phyloP scores from a whole-genome alignment of 306 rosid species.

The Sophora flavescens region DNA sequence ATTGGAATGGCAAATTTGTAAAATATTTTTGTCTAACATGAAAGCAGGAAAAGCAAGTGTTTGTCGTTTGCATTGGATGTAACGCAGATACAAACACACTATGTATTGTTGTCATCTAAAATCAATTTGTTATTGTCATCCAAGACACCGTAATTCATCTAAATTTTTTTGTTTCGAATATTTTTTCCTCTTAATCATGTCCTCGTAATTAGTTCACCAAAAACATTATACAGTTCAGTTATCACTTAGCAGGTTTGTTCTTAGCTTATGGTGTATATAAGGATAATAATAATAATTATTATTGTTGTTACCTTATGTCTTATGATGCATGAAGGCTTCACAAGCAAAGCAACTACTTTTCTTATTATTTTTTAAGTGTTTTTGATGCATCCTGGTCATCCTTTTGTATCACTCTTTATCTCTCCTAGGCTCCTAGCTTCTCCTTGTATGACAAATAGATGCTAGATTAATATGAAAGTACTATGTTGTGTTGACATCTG shows the following conservation, averaged over 20 bases:
- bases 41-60: no score
- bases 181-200: neutral
- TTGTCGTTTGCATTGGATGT: no score
- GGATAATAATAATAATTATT: neutral
- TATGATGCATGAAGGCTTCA: conserved; percentile 24
- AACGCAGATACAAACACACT: no score
- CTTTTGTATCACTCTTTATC: neutral
- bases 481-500: conserved; percentile 18
- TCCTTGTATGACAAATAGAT: neutral
- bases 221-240: conserved; percentile 25
- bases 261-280: neutral
- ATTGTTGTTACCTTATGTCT: neutral
- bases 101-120: conserved; percentile 7
- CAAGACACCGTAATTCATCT: neutral
- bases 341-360: neutral
- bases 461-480: conserved; percentile 16
- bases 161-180: neutral
- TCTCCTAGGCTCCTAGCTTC: neutral
- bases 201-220: neutral
- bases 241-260: conserved; percentile 1
- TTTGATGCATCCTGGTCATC: neutral
- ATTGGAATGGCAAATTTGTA: no score
- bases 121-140: neutral
- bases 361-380: neutral
- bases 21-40: no score